Percentiles rank a stretch among this genome's conserved stretches.
Conservation (phyloP, 495 filamentous ascomycete species). For the Rhizodiscina lignyota region DNA sequence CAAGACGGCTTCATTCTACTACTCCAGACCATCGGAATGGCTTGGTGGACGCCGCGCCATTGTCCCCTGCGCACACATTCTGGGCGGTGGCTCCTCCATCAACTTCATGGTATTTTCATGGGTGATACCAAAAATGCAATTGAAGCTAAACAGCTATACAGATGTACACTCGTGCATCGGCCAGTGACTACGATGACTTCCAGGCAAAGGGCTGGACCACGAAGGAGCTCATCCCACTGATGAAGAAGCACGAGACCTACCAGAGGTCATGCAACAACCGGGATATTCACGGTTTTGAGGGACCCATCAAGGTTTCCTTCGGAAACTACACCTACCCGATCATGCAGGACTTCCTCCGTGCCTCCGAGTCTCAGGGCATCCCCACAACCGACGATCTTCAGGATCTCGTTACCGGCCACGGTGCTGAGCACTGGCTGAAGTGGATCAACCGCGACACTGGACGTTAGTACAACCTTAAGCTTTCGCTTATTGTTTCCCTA, state of each 20-base stretch:
- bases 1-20: slow-evolving; percentile 74
- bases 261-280: slow-evolving; percentile 57
- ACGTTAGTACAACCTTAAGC: not conserved
- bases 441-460: slow-evolving; percentile 20
- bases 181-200: slow-evolving; percentile 74
- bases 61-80: slow-evolving; percentile 63
- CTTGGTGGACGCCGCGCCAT: slow-evolving; percentile 55
- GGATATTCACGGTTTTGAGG: slow-evolving; percentile 62
- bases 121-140: too few relatives aligned
- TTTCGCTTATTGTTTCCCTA: too few relatives aligned
- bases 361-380: slow-evolving; percentile 62
- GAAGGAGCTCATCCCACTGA: slow-evolving; percentile 60
- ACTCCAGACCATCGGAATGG: slow-evolving; percentile 58
- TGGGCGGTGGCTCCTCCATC: slow-evolving; percentile 65
- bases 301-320: slow-evolving; percentile 75
- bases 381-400: slow-evolving; percentile 32
- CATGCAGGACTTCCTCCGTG: slow-evolving; percentile 65
- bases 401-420: slow-evolving; percentile 23
- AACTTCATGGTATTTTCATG: slow-evolving; percentile 66
- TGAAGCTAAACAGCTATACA: slow-evolving; percentile 11
- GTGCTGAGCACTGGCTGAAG: slow-evolving; percentile 26
- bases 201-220: slow-evolving; percentile 68
- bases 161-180: slow-evolving; percentile 78
- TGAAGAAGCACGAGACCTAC: slow-evolving; percentile 73
- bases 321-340: slow-evolving; percentile 35